Evolutionary conservation across 306 rosid genomes (phyloP).

Genomic region (Gynostemma pentaphyllum): DNA sequence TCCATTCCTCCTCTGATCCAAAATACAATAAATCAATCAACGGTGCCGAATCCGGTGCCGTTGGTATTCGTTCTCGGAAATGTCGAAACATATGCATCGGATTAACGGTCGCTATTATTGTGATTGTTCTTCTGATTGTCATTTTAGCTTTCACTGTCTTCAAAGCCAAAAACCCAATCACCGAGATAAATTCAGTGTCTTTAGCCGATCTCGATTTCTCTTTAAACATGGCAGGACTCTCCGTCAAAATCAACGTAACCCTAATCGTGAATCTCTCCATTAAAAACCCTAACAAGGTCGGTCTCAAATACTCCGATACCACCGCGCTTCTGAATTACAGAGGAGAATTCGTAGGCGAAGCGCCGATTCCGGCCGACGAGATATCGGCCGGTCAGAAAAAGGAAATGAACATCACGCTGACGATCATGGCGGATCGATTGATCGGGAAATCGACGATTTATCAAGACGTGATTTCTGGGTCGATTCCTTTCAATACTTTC

Average conservation of each 20-base stretch:
- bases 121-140: constrained; percentile 4
- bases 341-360: constrained; percentile 47
- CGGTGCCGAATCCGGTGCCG: not conserved
- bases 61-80: constrained; percentile 2
- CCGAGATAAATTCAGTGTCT: constrained; percentile 12
- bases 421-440: constrained; percentile 44
- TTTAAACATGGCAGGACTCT: constrained; percentile 3
- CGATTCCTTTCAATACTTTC: constrained; percentile 30
- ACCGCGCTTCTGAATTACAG: constrained; percentile 38
- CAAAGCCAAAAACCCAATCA: constrained; percentile 31
- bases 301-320: constrained; percentile 29
- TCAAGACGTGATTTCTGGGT: constrained; percentile 25
- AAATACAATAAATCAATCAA: too few species aligned
- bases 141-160: constrained; percentile 37
- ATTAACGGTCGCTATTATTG: not conserved
- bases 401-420: constrained; percentile 30
- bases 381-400: constrained; percentile 21
- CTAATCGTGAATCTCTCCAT: constrained; percentile 26
- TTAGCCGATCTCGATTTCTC: constrained; percentile 19
- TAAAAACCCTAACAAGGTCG: constrained; percentile 39
- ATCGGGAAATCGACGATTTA: constrained; percentile 13
- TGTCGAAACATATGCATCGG: constrained; percentile 17
- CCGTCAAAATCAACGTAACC: constrained; percentile 32
- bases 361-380: constrained; percentile 21
- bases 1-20: not conserved